Evolutionary conservation across 805 yeast genomes (phyloP).

Genomic region (Candida taoyuanica): DNA sequence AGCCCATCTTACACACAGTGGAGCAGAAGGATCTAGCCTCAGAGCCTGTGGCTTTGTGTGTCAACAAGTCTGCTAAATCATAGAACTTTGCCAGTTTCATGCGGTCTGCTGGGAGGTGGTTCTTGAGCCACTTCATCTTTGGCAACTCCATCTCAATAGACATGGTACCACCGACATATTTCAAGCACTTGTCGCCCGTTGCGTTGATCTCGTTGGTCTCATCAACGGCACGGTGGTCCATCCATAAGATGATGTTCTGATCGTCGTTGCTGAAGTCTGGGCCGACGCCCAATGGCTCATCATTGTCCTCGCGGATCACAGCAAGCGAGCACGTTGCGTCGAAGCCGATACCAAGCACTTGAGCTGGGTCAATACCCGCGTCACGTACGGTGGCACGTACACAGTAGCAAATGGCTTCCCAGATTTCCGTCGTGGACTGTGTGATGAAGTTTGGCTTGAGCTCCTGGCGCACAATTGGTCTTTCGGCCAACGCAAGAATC

Average conservation of each 20-base stretch:
- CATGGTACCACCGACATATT: conserved; percentile 96
- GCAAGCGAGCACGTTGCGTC: conserved; percentile 97
- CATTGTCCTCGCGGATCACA: conserved; percentile 60
- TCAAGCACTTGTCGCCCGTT: conserved; percentile 71
- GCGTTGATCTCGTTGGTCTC: conserved; percentile 81
- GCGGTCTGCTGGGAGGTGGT: conserved; percentile 60
- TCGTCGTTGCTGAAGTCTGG: conserved; percentile 72
- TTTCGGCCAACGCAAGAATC: conserved; percentile 72
- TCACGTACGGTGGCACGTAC: conserved; percentile 71
- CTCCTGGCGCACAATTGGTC: conserved; percentile 75
- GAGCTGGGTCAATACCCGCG: conserved; percentile 61
- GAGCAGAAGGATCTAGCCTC: conserved; percentile 89
- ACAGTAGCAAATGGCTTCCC: conserved; percentile 84
- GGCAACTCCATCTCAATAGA: conserved; percentile 98
- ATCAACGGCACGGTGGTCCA: conserved; percentile 91
- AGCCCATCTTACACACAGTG: conserved; percentile 93
- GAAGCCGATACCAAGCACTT: conserved; percentile 84
- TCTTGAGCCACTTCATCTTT: conserved; percentile 93
- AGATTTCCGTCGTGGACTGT: conserved; percentile 86
- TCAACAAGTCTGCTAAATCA: conserved; percentile 87
- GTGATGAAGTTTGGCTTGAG: conserved; percentile 70
- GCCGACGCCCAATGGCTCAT: conserved; percentile 81
- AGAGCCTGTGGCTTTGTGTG: conserved; percentile 83
- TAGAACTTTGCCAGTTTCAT: conserved; percentile 72
- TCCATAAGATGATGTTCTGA: conserved; percentile 91